Conservation (phyloP, 2,329 filamentous ascomycete genomes). For the Aspergillus texensis region DNA sequence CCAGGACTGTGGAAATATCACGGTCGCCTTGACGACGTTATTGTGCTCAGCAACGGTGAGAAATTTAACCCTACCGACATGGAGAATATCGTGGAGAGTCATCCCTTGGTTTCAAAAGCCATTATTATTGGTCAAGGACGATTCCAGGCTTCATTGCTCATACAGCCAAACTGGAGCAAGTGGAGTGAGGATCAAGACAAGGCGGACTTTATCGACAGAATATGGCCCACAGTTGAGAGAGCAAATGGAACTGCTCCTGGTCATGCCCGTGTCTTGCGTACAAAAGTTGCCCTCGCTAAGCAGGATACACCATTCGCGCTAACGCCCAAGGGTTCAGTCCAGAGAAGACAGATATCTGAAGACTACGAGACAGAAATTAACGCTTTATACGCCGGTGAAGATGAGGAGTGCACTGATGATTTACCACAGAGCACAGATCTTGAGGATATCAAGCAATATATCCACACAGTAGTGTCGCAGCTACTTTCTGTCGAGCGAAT, state of each 20-base stretch:
- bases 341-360: constrained; percentile 5
- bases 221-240: constrained; percentile 48
- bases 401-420: no score
- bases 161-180: constrained; percentile 34
- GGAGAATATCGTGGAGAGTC: constrained; percentile 35
- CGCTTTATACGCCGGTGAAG: background rate
- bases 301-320: constrained; percentile 46
- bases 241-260: constrained; percentile 45
- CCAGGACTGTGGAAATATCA: constrained; percentile 14
- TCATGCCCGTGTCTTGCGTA: constrained; percentile 45
- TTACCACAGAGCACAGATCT: no score
- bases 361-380: constrained; percentile 20
- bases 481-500: no score
- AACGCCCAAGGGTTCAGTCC: constrained; percentile 45
- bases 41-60: constrained; percentile 46
- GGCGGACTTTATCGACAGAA: constrained; percentile 38
- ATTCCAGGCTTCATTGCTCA: constrained; percentile 37
- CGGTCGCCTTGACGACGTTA: constrained; percentile 40
- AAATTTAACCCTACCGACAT: constrained; percentile 48
- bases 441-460: background rate
- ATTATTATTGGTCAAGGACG: constrained; percentile 38
- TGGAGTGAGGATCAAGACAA: constrained; percentile 5
- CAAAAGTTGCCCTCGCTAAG: constrained; percentile 45
- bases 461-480: background rate
- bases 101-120: constrained; percentile 32